Evolutionary conservation across 306 rosid species (phyloP).

Genomic region (Mucuna pruriens): DNA sequence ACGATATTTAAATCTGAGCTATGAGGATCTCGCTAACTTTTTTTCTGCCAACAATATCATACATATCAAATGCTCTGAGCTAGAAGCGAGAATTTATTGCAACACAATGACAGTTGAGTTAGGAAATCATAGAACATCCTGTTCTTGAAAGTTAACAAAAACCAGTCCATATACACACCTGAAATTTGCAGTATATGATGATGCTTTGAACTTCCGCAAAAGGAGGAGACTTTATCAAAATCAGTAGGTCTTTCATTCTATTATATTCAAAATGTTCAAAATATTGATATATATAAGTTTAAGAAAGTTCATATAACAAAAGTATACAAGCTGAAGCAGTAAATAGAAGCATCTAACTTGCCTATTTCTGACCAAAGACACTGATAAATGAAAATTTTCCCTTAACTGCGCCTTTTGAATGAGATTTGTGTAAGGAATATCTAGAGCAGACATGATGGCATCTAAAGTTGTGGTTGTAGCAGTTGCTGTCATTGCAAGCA

Average conservation of each 20-base stretch:
- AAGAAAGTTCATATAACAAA: slow-evolving; percentile 30
- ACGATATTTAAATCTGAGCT: slow-evolving; percentile 24
- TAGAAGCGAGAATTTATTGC: slow-evolving; percentile 23
- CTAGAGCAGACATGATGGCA: slow-evolving; percentile 80
- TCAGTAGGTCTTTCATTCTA: slow-evolving; percentile 84
- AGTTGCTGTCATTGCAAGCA: slow-evolving; percentile 98
- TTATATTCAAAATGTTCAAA: slow-evolving; percentile 29
- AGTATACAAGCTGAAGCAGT: slow-evolving; percentile 4
- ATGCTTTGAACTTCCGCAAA: slow-evolving; percentile 74
- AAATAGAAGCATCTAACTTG: slow-evolving; percentile 48
- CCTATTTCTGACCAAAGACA: slow-evolving; percentile 75
- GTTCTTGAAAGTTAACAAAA: slow-evolving; percentile 29
- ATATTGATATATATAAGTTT: slow-evolving; percentile 14
- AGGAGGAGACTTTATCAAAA: slow-evolving; percentile 76
- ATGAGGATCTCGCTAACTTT: slow-evolving; percentile 11
- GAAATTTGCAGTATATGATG: slow-evolving; percentile 95
- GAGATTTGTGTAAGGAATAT: slow-evolving; percentile 73
- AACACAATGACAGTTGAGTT: slow-evolving; percentile 7
- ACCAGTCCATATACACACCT: slow-evolving; percentile 56
- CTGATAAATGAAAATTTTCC: slow-evolving; percentile 76
- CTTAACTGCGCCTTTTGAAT: slow-evolving; percentile 66
- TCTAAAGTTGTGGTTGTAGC: slow-evolving; percentile 85
- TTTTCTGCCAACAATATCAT: slow-evolving; percentile 20
- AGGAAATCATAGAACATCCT: slow-evolving; percentile 21
- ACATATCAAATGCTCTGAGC: slow-evolving; percentile 28